Evolutionary conservation across 225 moss, liverwort and hornwort species (phyloP).

Genomic region (Sphagnum tenellum): DNA sequence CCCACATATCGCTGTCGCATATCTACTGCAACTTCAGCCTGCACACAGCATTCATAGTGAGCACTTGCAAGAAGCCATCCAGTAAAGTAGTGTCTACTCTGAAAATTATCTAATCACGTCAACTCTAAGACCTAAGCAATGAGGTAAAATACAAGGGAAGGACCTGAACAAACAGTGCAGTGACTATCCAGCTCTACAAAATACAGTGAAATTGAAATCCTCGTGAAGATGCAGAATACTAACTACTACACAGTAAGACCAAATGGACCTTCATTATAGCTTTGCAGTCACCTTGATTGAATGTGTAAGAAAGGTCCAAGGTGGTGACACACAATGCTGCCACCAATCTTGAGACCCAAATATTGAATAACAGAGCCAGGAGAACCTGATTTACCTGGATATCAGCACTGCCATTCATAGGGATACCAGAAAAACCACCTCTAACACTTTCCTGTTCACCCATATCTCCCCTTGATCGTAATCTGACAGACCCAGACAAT

Average conservation of each 20-base stretch:
- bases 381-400: slow-evolving; percentile 13
- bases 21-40: slow-evolving; percentile 86
- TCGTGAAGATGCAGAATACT: too few species aligned
- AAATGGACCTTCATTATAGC: background rate
- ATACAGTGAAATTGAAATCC: background rate
- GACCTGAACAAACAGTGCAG: too few species aligned
- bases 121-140: too few species aligned
- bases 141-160: too few species aligned
- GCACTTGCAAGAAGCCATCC: slow-evolving; percentile 5
- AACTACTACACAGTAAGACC: too few species aligned
- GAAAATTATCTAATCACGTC: background rate
- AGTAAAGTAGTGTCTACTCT: background rate
- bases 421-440: slow-evolving; percentile 8
- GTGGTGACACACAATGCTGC: too few species aligned
- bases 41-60: background rate
- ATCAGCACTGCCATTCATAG: slow-evolving; percentile 26
- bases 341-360: too few species aligned
- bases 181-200: background rate
- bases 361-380: too few species aligned
- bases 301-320: too few species aligned
- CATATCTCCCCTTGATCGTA: slow-evolving; percentile 28
- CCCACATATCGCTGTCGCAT: slow-evolving; percentile 99
- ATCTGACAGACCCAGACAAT: slow-evolving; percentile 49
- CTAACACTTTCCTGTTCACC: slow-evolving; percentile 19
- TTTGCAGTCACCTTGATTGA: too few species aligned